Percentiles rank a stretch among this genome's conserved stretches.
Conservation (phyloP, 257 asterid genomes). For the Penstemon davidsonii region DNA sequence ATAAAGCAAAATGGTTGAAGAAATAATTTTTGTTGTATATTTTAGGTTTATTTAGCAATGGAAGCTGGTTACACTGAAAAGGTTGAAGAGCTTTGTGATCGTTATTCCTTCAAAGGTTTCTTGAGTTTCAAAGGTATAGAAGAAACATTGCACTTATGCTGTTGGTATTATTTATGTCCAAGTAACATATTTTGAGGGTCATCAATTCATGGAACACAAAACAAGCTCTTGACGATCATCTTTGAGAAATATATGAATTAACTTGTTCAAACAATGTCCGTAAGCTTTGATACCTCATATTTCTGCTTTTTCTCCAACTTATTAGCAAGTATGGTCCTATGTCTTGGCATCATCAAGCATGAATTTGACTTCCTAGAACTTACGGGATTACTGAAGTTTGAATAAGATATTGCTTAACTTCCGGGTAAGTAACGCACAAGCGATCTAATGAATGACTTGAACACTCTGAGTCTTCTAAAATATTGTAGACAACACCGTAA, state of each 20-base stretch:
- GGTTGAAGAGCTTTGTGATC: constrained; percentile 88
- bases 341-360: neutral
- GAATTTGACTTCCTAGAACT: neutral
- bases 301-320: constrained; percentile 1
- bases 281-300: neutral
- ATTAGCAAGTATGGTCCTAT: neutral
- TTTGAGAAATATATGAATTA: constrained; percentile 16
- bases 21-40: constrained; percentile 17
- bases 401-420: neutral
- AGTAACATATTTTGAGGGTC: constrained; percentile 10
- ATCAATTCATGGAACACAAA: neutral
- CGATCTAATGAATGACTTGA: constrained; percentile 1
- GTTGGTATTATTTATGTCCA: constrained; percentile 20
- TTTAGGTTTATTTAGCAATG: constrained; percentile 91
- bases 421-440: neutral
- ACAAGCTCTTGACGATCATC: neutral
- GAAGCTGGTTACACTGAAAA: constrained; percentile 95
- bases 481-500: neutral
- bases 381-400: constrained; percentile 1
- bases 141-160: constrained; percentile 8
- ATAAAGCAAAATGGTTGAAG: neutral
- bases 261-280: constrained; percentile 13
- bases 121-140: constrained; percentile 59
- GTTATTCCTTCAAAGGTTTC: constrained; percentile 78
- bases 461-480: constrained; percentile 4